Conservation (phyloP, 2,329 filamentous ascomycete species). For the Arthrinium phaeospermum region DNA sequence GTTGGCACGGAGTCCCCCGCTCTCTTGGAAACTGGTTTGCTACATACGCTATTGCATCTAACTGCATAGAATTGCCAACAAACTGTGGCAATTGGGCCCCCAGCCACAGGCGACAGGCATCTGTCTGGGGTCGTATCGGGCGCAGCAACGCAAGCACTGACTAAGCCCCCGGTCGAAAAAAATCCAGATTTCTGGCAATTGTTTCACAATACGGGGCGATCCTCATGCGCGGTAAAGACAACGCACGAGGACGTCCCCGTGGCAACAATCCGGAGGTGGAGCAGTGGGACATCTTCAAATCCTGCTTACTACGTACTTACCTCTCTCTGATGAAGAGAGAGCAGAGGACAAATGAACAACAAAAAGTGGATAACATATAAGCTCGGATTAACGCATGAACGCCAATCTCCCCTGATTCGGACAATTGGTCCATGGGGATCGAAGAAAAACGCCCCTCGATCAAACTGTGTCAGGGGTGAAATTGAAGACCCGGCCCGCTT, state of each 20-base stretch:
- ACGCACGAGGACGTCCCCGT: background rate
- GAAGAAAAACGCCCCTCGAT: background rate
- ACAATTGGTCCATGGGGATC: background rate
- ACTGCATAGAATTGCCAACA: background rate
- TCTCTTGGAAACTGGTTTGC: slow-evolving; percentile 7
- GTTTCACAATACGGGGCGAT: slow-evolving; percentile 10
- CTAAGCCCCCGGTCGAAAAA: background rate
- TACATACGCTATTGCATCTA: background rate
- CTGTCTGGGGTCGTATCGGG: background rate
- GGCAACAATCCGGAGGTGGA: slow-evolving; percentile 5
- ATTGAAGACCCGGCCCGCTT: background rate
- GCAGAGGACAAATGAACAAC: background rate
- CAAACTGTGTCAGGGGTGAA: background rate
- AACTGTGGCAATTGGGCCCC: background rate
- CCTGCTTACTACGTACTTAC: background rate
- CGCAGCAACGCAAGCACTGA: background rate
- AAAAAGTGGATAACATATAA: background rate
- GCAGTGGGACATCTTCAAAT: background rate
- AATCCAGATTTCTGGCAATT: background rate
- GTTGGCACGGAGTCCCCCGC: background rate
- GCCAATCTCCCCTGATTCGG: background rate
- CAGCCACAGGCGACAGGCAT: background rate
- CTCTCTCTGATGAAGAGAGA: background rate
- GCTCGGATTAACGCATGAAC: background rate
- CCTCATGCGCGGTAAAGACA: background rate